Evolutionary conservation across 2,329 filamentous ascomycete genomes (phyloP).

Genomic region (Xylariaceae sp.): DNA sequence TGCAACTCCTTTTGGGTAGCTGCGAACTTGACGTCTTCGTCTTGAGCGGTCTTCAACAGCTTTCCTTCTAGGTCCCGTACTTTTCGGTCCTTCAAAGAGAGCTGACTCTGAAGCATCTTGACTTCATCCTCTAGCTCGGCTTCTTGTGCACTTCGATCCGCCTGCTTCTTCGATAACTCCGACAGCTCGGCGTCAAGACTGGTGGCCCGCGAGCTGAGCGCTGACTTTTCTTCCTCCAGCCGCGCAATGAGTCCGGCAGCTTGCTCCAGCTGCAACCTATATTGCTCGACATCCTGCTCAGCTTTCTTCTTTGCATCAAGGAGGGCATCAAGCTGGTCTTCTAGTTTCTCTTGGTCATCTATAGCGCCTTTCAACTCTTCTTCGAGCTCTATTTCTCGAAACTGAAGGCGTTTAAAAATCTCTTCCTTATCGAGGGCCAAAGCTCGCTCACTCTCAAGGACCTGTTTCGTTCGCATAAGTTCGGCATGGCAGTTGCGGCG

Average conservation of each 20-base stretch:
- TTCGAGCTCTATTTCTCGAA: conserved; percentile 83
- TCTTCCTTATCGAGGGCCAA: conserved; percentile 96
- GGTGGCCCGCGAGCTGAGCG: conserved; percentile 60
- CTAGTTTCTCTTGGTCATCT: conserved; percentile 87
- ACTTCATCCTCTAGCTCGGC: conserved; percentile 74
- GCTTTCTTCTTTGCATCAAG: conserved; percentile 84
- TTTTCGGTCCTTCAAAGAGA: conserved; percentile 85
- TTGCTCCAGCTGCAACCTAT: conserved; percentile 80
- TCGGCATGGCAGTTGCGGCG: conserved; percentile 80
- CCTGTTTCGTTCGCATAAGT: conserved; percentile 84
- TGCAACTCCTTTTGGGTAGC: conserved; percentile 75
- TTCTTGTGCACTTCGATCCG: conserved; percentile 70
- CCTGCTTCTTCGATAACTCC: conserved; percentile 64
- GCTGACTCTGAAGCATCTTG: conserved; percentile 84
- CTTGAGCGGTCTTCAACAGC: conserved; percentile 78
- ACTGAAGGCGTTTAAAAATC: conserved; percentile 93
- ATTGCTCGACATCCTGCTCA: conserved; percentile 76
- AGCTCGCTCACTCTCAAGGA: conserved; percentile 90
- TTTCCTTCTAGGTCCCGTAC: conserved; percentile 80
- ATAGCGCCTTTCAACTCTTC: conserved; percentile 90
- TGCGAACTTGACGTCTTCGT: conserved; percentile 78
- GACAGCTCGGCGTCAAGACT: conserved; percentile 66
- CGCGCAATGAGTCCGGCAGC: conserved; percentile 80
- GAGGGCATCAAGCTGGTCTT: conserved; percentile 86
- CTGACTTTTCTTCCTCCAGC: conserved; percentile 79